phyloP scores from a whole-genome alignment of 2,329 filamentous ascomycete species.

The Lomentospora prolificans region DNA sequence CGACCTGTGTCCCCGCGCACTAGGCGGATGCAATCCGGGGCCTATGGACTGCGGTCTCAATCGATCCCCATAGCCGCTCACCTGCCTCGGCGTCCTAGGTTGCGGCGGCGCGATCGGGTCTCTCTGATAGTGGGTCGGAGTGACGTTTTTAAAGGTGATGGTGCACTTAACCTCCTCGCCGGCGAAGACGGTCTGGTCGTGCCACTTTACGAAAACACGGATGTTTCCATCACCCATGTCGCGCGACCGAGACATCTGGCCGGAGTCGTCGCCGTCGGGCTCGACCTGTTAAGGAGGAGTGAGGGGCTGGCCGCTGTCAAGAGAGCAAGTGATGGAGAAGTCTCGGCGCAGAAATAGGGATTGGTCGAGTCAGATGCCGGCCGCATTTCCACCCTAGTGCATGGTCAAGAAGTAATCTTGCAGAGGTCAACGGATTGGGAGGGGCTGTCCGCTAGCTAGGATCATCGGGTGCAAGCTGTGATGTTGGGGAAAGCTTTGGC shows the following conservation, averaged over 20 bases:
- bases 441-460: neutral
- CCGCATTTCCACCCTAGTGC: neutral
- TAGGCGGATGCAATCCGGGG: neutral
- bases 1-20: conserved; percentile 50
- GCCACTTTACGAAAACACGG: conserved; percentile 91
- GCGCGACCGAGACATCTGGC: neutral
- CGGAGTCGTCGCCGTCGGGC: neutral
- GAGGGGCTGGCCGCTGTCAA: neutral
- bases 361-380: neutral
- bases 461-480: neutral
- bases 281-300: neutral
- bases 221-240: conserved; percentile 49
- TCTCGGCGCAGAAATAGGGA: neutral
- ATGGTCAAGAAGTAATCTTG: neutral
- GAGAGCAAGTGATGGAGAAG: neutral
- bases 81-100: conserved; percentile 16
- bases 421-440: neutral
- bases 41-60: neutral
- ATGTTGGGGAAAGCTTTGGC: neutral
- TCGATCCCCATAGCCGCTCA: neutral
- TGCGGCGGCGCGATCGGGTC: conserved; percentile 15
- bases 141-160: conserved; percentile 90
- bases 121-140: conserved; percentile 29
- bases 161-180: conserved; percentile 93
- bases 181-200: conserved; percentile 87